phyloP scores from a whole-genome alignment of 208 protist genomes.

The Trypanosoma boissoni region DNA sequence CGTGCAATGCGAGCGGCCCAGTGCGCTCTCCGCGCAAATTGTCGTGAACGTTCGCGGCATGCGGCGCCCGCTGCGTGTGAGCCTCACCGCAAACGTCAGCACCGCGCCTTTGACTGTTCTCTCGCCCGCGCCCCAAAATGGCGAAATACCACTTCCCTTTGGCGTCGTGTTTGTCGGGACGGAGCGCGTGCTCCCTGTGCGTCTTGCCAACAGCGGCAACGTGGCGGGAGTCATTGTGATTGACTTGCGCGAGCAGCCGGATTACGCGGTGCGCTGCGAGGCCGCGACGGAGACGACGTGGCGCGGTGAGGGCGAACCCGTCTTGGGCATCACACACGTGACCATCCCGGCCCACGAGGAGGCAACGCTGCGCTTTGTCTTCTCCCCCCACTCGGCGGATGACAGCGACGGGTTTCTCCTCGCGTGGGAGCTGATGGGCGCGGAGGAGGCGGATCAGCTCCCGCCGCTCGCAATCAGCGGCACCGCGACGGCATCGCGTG shows the following conservation, averaged over 20 bases:
- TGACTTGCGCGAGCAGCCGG: constrained; percentile 54
- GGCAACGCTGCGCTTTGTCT: constrained; percentile 31
- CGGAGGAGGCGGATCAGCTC: constrained; percentile 61
- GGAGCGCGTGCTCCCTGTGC: constrained; percentile 38
- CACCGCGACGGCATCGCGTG: constrained; percentile 29
- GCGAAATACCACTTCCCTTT: constrained; percentile 84
- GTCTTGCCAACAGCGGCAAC: constrained; percentile 73
- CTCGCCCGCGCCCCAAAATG: constrained; percentile 38
- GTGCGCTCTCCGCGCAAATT: constrained; percentile 35
- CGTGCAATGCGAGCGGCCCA: constrained; percentile 37
- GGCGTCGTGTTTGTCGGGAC: constrained; percentile 82
- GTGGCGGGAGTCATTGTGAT: constrained; percentile 78
- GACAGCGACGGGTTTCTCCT: constrained; percentile 40
- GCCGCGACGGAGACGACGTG: too few relatives aligned
- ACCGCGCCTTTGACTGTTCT: constrained; percentile 58
- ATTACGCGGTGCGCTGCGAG: constrained; percentile 31
- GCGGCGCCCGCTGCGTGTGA: constrained; percentile 54
- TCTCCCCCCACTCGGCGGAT: constrained; percentile 15
- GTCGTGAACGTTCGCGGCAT: constrained; percentile 81
- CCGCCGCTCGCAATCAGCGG: constrained; percentile 56
- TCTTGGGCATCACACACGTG: constrained; percentile 14
- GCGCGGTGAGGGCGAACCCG: neutral
- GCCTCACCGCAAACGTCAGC: constrained; percentile 67
- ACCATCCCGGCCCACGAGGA: constrained; percentile 31
- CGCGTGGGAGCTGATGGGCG: constrained; percentile 67